These are phyloP conservation scores for Vanrija sp. DNA, from an alignment of 1,284 basidiomycete genomes.

Conservation along the genomic window DNA sequence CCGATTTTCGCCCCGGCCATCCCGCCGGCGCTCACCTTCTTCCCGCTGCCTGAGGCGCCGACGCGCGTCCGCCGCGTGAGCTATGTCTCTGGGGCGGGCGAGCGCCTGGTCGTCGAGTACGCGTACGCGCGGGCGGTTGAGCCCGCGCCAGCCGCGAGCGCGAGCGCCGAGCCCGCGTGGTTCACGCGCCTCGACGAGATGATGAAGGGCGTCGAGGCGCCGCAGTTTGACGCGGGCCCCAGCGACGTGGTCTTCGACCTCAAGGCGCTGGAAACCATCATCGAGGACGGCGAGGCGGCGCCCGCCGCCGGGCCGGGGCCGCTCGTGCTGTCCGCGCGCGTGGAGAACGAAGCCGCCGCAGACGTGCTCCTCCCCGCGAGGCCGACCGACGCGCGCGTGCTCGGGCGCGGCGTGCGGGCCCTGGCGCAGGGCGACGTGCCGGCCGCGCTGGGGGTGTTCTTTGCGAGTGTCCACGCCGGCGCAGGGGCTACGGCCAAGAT, in stretches of 20 bases:
- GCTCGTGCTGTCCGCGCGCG: not conserved
- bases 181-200: constrained; percentile 2
- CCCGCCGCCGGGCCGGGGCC: not conserved
- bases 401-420: not conserved
- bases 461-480: constrained; percentile 1
- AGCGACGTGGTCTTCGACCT: constrained; percentile 7
- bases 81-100: not conserved
- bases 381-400: constrained; percentile 10
- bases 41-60: not conserved
- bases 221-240: not conserved
- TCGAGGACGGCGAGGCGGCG: constrained; percentile 2
- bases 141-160: not conserved
- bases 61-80: constrained; percentile 13
- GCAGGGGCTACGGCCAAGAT: not conserved
- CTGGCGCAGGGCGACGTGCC: not conserved
- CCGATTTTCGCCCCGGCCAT: constrained; percentile 13
- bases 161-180: constrained; percentile 6
- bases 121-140: constrained; percentile 2
- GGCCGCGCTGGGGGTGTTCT: constrained; percentile 4
- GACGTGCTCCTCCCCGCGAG: constrained; percentile 15
- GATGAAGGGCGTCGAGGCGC: not conserved
- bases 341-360: not conserved
- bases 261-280: constrained; percentile 3
- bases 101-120: constrained; percentile 5
- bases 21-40: constrained; percentile 18